Conservation (phyloP, 1,284 basidiomycete genomes). For the Afroboletus lepidellus region DNA sequence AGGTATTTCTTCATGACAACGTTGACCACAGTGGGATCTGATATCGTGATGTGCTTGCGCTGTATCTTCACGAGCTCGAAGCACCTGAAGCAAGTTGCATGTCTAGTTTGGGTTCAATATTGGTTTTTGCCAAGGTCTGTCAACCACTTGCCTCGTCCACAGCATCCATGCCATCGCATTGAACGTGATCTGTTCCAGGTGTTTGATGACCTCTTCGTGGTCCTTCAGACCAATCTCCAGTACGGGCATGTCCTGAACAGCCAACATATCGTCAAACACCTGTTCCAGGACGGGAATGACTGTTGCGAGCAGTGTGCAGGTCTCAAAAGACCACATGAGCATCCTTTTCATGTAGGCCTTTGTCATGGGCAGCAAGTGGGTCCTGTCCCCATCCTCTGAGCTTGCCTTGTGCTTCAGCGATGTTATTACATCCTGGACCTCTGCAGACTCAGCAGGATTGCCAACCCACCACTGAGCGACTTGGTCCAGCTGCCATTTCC, state of each 20-base stretch:
- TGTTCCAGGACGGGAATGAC: not conserved
- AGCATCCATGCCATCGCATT: not conserved
- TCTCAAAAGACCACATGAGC: not conserved
- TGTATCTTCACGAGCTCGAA: not conserved
- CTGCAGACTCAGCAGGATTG: not conserved
- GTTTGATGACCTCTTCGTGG: not conserved
- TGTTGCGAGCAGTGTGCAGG: not conserved
- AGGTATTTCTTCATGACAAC: not conserved
- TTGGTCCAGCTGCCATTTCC: not conserved
- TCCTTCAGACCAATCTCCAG: not conserved
- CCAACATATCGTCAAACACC: not conserved
- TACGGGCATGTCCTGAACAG: not conserved
- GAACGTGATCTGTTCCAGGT: not conserved
- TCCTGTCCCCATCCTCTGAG: too few species aligned
- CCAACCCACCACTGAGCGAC: not conserved
- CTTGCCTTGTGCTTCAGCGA: constrained; percentile 1
- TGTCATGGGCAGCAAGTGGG: too few species aligned
- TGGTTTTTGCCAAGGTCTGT: too few species aligned
- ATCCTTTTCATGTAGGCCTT: constrained; percentile 1
- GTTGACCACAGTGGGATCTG: not conserved
- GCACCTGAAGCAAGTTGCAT: not conserved
- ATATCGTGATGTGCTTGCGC: not conserved
- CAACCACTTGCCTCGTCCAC: constrained; percentile 1
- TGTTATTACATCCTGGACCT: not conserved
- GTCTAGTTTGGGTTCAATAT: not conserved